Conservation (phyloP, 2,329 filamentous ascomycete genomes). For the Phaeosphaeria sp. region DNA sequence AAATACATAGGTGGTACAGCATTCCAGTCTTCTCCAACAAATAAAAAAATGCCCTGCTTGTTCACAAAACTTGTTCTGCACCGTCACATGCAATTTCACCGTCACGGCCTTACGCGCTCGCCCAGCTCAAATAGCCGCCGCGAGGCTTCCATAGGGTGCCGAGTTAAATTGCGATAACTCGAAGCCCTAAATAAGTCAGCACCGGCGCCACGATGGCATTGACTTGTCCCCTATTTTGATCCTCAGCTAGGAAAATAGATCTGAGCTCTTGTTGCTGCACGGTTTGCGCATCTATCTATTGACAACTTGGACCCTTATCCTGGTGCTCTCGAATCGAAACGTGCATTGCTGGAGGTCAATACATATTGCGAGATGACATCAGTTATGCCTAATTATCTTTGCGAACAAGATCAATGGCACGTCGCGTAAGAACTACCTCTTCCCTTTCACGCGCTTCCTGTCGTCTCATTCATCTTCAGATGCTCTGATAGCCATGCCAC, state of each 20-base stretch:
- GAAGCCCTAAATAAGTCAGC: background rate
- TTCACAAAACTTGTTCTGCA: background rate
- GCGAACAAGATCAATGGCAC: conserved; percentile 21
- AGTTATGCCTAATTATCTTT: conserved; percentile 8
- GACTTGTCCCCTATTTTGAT: background rate
- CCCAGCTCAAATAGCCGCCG: background rate
- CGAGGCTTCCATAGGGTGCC: background rate
- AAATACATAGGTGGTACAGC: background rate
- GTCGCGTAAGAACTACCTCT: conserved; percentile 7
- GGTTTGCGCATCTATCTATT: background rate
- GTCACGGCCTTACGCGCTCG: background rate
- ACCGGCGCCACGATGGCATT: background rate
- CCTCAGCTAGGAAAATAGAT: background rate
- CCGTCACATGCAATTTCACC: background rate
- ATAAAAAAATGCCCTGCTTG: background rate
- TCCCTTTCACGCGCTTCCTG: background rate
- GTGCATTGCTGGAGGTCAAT: conserved; percentile 2
- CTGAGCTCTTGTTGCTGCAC: background rate
- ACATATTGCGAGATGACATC: conserved; percentile 4
- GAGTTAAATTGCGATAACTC: background rate
- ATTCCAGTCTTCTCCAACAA: background rate
- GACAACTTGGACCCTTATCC: background rate
- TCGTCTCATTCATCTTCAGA: background rate
- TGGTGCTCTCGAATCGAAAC: background rate
- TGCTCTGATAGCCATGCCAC: conserved; percentile 19